Percentiles rank a stretch among this genome's conserved stretches.
These are phyloP conservation scores for Cordyceps cicadae DNA, from an alignment of 2,329 filamentous ascomycete species.

Conservation along the genomic window DNA sequence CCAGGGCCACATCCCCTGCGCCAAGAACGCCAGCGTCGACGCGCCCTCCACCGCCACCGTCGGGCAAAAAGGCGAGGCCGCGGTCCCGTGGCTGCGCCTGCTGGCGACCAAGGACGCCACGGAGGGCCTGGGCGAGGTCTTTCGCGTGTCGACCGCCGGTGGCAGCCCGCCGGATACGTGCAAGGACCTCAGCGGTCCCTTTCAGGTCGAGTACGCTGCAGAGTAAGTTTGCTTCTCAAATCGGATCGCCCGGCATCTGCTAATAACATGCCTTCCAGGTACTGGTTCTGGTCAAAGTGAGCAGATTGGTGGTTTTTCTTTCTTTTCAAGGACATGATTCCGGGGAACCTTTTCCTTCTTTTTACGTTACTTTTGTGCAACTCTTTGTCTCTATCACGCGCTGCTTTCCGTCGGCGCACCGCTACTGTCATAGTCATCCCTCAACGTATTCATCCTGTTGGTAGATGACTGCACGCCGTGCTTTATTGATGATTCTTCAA, in stretches of 20 bases:
- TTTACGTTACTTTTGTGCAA: background rate
- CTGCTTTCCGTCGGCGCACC: background rate
- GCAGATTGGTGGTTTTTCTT: background rate
- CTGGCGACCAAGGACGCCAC: slow-evolving; percentile 43
- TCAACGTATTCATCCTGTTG: no score
- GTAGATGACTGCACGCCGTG: no score
- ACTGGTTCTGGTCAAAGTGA: slow-evolving; percentile 8
- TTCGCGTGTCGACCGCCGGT: slow-evolving; percentile 75
- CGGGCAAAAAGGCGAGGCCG: slow-evolving; percentile 55
- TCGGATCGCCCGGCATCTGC: background rate
- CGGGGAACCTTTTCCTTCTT: background rate
- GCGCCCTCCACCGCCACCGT: slow-evolving; percentile 55
- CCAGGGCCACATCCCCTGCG: slow-evolving; percentile 53
- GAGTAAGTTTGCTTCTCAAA: slow-evolving; percentile 55
- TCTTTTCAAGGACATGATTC: background rate
- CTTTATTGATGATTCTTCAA: no score
- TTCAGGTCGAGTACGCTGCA: slow-evolving; percentile 73
- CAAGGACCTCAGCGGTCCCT: slow-evolving; percentile 49
- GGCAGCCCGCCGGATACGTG: slow-evolving; percentile 70
- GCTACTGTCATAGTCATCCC: background rate
- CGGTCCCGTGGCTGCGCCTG: slow-evolving; percentile 77
- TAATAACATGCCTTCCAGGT: background rate
- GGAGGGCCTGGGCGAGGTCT: slow-evolving; percentile 63
- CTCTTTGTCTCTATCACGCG: background rate
- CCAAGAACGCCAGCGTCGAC: slow-evolving; percentile 50